These are phyloP conservation scores for Lodderomyces beijingensis DNA, from an alignment of 1,139 yeast species.

Conservation along the genomic window DNA sequence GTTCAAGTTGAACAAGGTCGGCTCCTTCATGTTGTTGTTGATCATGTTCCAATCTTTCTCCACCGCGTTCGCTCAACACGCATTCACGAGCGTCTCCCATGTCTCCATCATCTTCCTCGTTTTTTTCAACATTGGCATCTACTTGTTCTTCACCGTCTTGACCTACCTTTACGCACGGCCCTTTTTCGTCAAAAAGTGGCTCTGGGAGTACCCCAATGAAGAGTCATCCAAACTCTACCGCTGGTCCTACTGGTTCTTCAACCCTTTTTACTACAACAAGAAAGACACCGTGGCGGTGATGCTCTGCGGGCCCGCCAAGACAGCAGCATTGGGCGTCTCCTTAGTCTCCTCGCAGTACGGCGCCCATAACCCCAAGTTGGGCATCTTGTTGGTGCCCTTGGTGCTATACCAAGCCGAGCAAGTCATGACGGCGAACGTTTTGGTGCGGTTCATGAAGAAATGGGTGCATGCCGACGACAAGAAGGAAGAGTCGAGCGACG, in stretches of 20 bases:
- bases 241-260: conserved; percentile 35
- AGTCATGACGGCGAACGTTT: conserved; percentile 69
- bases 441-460: conserved; percentile 58
- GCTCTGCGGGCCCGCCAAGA: conserved; percentile 90
- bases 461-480: conserved; percentile 54
- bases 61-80: conserved; percentile 79
- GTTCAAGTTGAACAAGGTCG: conserved; percentile 64
- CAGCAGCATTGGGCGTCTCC: conserved; percentile 89
- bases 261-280: conserved; percentile 68
- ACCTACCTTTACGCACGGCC: conserved; percentile 64
- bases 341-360: conserved; percentile 79
- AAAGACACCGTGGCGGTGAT: conserved; percentile 72
- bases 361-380: conserved; percentile 52
- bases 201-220: conserved; percentile 44
- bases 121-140: conserved; percentile 76
- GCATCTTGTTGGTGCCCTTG: conserved; percentile 71
- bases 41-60: conserved; percentile 85
- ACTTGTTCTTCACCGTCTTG: conserved; percentile 65
- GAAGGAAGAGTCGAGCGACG: conserved; percentile 11
- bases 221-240: conserved; percentile 40
- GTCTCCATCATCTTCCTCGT: conserved; percentile 69
- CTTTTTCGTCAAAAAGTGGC: conserved; percentile 39
- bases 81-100: conserved; percentile 68
- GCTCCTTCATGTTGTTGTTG: conserved; percentile 70
- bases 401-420: conserved; percentile 86